Evolutionary conservation across 2,329 filamentous ascomycete species (phyloP).

Genomic region (Botrytis fabae): DNA sequence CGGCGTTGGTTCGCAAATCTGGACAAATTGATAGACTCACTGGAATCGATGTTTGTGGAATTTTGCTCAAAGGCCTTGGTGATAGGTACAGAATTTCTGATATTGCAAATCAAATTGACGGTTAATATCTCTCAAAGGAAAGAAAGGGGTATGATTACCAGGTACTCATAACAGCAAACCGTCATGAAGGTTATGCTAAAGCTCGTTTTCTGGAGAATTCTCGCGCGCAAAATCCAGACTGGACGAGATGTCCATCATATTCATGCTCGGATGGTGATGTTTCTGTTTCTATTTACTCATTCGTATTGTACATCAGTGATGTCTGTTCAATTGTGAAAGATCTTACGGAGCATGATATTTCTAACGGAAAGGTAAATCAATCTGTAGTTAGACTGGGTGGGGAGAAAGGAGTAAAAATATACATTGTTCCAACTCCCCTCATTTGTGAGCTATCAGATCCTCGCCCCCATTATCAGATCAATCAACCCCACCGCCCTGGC

Average conservation of each 20-base stretch:
- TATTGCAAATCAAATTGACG: neutral
- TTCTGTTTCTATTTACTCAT: neutral
- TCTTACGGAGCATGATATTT: too few species aligned
- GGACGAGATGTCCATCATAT: neutral
- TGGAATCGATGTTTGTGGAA: neutral
- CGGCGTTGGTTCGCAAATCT: neutral
- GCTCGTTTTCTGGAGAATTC: neutral
- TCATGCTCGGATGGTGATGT: neutral
- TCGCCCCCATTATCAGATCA: neutral
- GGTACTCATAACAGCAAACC: neutral
- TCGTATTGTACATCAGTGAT: neutral
- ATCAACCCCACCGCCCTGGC: conserved; percentile 2
- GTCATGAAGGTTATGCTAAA: neutral
- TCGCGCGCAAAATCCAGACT: neutral
- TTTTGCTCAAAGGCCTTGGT: neutral
- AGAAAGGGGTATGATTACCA: neutral
- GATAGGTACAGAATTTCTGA: neutral
- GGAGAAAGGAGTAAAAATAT: neutral
- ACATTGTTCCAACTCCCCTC: neutral
- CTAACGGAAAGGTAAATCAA: neutral
- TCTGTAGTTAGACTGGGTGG: neutral
- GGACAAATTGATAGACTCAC: neutral
- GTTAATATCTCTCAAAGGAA: neutral
- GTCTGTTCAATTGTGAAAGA: neutral
- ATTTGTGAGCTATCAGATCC: neutral